Evolutionary conservation across 495 filamentous ascomycete species (phyloP).

Genomic region (Saxispiralis lemnorum): DNA sequence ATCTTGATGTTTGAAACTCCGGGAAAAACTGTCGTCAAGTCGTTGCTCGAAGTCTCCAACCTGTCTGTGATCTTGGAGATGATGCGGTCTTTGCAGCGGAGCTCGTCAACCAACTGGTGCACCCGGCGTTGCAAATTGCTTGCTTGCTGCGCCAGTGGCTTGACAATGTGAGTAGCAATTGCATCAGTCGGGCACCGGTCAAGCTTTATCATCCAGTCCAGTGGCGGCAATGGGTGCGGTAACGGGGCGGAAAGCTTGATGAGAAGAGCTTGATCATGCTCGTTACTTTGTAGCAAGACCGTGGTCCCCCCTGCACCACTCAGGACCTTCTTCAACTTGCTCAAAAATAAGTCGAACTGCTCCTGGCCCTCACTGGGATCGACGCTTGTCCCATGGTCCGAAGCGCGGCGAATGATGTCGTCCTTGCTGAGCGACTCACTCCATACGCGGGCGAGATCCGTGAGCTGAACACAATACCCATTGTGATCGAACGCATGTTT

Average conservation of each 20-base stretch:
- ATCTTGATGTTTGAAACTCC: slow-evolving; percentile 13
- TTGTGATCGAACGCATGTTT: slow-evolving; percentile 10
- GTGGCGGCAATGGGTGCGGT: slow-evolving; percentile 8
- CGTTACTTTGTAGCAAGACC: not conserved
- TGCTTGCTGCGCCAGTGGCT: slow-evolving; percentile 9
- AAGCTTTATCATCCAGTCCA: slow-evolving; percentile 13
- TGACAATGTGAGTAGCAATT: slow-evolving; percentile 7
- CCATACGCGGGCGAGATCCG: slow-evolving; percentile 81
- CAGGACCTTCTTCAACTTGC: slow-evolving; percentile 35
- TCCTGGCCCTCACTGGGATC: slow-evolving; percentile 63
- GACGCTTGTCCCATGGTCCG: slow-evolving; percentile 54
- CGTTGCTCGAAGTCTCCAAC: slow-evolving; percentile 16
- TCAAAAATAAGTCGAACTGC: slow-evolving; percentile 54
- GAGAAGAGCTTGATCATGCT: not conserved
- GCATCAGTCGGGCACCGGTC: not conserved
- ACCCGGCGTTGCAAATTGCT: slow-evolving; percentile 5
- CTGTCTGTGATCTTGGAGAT: slow-evolving; percentile 19
- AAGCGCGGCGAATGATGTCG: slow-evolving; percentile 47
- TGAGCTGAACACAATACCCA: slow-evolving; percentile 58
- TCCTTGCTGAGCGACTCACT: slow-evolving; percentile 45
- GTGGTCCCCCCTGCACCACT: not conserved
- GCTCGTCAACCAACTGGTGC: slow-evolving; percentile 7
- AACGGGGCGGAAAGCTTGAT: slow-evolving; percentile 12
- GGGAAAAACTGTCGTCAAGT: slow-evolving; percentile 17
- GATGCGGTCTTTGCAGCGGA: slow-evolving; percentile 18